Evolutionary conservation across 495 filamentous ascomycete genomes (phyloP), one percentile per base, ranked within the genome.

Genomic region (Chlorociboria aeruginascens): DNA sequence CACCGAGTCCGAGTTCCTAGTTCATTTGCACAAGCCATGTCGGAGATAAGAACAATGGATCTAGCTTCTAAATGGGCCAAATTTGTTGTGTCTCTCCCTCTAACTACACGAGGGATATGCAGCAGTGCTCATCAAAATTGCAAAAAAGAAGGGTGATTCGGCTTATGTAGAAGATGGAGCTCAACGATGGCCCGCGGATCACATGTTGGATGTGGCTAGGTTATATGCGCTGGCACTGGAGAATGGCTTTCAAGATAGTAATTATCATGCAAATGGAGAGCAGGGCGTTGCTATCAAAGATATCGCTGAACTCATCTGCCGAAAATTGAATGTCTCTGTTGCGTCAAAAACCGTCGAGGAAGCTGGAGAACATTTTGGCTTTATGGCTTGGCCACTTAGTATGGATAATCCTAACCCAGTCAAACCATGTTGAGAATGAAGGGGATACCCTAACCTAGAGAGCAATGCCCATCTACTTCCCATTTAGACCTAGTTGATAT

Each of bases 131-230:
- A 54, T 66, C 38, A 49, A 51, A 8, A 42, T 61, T 10, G 71
- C 68, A 3, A 51, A 48, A 0, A 35, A 56, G 8, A 64, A 63
- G 12, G 63, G 61, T 12, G 52, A 61, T 29, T 61, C 63, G 0
- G 54, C 59, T 1, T 76, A 72, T 51, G 45, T 74, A 11, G 66
- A 58, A n/a, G 62, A 67, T 7, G 72, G 70, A 0, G 45, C 56
- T 11, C 65, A 68, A 41, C 60, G 63, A 31, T 71, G 68, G 63
- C 63, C 64, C 14, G 63, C 66, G 13, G 62, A 62, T 3, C 66
- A 72, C 46, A 54, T 63, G 3, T 43, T 55, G 8, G 72, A 75
- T 50, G 61, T 67, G 12, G 70, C 72, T 3, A 29, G 32, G 25
- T 37, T 68, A 7, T 73, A 60, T 41, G 61, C 65, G 4, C 60